Conservation (phyloP, 2,329 filamentous ascomycete species). For the Pestalotiopsis sp. region DNA sequence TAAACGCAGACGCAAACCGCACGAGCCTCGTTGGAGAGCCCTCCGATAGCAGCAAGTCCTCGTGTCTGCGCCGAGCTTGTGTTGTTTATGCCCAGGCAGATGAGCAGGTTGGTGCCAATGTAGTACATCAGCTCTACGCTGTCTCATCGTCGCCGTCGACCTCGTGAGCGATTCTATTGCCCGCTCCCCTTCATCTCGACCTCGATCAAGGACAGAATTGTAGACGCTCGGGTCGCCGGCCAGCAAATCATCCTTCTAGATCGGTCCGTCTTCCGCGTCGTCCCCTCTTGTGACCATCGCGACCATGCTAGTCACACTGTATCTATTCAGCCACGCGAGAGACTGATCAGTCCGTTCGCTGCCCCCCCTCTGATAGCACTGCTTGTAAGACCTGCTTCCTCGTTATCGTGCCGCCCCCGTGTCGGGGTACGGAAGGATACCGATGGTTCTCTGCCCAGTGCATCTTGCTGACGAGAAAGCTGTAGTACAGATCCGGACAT, state of each 20-base stretch:
- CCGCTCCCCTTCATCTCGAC: no score
- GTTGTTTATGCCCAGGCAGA: no score
- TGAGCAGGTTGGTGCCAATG: no score
- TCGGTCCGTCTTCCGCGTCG: no score
- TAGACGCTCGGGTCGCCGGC: background rate
- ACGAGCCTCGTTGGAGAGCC: no score
- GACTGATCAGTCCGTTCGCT: constrained; percentile 54
- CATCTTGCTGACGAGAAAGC: constrained; percentile 25
- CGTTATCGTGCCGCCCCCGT: constrained; percentile 17
- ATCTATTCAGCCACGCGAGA: constrained; percentile 35
- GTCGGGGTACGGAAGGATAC: constrained; percentile 13
- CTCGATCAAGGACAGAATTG: background rate
- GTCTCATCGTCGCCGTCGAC: no score
- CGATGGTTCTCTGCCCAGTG: constrained; percentile 19
- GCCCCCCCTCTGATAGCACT: constrained; percentile 52
- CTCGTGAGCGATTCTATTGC: no score
- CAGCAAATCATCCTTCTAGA: background rate
- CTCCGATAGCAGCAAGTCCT: no score
- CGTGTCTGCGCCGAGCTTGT: no score
- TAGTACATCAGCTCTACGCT: no score
- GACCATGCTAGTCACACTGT: background rate
- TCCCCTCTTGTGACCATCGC: background rate
- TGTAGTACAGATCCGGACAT: background rate
- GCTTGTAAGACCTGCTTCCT: constrained; percentile 40
- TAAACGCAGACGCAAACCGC: no score